A percentile compares a stretch with the other conserved stretches of the same genome.
These are phyloP conservation scores for Saksenaea vasiformis DNA, from an alignment of 371 early-diverging fungal genomes.

Conservation along the genomic window DNA sequence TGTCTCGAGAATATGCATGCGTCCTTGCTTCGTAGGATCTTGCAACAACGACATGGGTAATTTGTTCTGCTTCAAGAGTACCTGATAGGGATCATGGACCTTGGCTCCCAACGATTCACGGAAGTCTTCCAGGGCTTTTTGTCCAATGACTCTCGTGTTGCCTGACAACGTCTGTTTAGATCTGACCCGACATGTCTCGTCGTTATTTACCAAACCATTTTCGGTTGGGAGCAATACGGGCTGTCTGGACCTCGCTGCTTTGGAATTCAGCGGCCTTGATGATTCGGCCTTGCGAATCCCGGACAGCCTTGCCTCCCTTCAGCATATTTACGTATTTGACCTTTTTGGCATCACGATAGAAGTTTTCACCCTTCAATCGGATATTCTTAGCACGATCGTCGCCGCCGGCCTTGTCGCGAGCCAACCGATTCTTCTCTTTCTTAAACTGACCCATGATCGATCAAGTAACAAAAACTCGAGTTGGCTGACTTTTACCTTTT, in stretches of 20 bases:
- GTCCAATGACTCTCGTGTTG: constrained; percentile 94
- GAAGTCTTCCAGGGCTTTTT: constrained; percentile 89
- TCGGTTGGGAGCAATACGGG: constrained; percentile 92
- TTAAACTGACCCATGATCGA: constrained; percentile 67
- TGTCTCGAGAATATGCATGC: constrained; percentile 93
- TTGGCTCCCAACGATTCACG: constrained; percentile 88
- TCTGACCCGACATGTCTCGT: neutral
- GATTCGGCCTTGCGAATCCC: constrained; percentile 90
- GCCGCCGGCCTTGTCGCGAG: constrained; percentile 44
- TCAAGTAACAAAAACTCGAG: neutral
- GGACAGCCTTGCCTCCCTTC: constrained; percentile 87
- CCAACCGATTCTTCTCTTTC: constrained; percentile 67
- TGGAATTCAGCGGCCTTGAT: constrained; percentile 96
- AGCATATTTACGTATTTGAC: constrained; percentile 91
- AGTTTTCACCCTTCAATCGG: constrained; percentile 92
- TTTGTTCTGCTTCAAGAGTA: constrained; percentile 94
- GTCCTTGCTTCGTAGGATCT: constrained; percentile 78
- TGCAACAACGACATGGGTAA: constrained; percentile 95
- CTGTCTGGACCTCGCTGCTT: constrained; percentile 74
- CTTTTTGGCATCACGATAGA: constrained; percentile 95
- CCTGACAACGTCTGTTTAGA: constrained; percentile 36
- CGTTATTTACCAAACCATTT: constrained; percentile 93
- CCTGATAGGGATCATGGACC: constrained; percentile 95
- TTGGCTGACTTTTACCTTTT: too few relatives aligned
- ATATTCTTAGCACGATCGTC: constrained; percentile 68